phyloP scores from a whole-genome alignment of 495 filamentous ascomycete species.

The Polyplosphaeria fusca region DNA sequence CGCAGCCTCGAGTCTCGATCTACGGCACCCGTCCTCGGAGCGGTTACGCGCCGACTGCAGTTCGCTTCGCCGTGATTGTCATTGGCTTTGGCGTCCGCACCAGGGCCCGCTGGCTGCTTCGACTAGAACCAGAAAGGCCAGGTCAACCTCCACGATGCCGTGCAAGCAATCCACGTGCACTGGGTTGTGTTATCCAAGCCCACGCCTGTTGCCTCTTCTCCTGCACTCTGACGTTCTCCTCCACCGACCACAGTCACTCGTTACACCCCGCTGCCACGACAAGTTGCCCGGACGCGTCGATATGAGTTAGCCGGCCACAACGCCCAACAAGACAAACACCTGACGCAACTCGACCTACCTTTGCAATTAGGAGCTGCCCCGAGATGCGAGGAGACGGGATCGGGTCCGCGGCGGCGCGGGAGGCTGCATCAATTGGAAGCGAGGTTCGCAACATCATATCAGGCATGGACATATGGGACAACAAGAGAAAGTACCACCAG shows the following conservation, averaged over 20 bases:
- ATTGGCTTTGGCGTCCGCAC: conserved; percentile 5
- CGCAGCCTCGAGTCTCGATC: background rate
- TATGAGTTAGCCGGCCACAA: no score
- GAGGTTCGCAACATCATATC: background rate
- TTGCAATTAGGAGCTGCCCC: no score
- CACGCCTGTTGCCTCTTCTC: background rate
- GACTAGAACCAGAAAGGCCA: conserved; percentile 12
- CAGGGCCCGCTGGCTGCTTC: background rate
- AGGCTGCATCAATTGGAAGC: no score
- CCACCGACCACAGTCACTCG: background rate
- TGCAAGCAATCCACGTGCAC: no score
- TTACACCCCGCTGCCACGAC: no score
- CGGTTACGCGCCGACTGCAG: background rate
- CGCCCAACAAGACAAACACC: no score
- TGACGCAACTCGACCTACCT: no score
- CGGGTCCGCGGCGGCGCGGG: no score
- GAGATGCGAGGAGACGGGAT: no score
- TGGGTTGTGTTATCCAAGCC: no score
- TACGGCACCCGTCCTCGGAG: background rate
- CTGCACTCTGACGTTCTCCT: background rate
- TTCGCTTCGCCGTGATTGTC: background rate
- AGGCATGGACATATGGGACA: conserved; percentile 26
- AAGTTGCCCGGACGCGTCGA: no score
- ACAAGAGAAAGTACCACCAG: conserved; percentile 1
- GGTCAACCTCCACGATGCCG: no score